Base-by-base conservation (phyloP, 768 basidiomycete genomes). In the Russula sp. region DNA sequence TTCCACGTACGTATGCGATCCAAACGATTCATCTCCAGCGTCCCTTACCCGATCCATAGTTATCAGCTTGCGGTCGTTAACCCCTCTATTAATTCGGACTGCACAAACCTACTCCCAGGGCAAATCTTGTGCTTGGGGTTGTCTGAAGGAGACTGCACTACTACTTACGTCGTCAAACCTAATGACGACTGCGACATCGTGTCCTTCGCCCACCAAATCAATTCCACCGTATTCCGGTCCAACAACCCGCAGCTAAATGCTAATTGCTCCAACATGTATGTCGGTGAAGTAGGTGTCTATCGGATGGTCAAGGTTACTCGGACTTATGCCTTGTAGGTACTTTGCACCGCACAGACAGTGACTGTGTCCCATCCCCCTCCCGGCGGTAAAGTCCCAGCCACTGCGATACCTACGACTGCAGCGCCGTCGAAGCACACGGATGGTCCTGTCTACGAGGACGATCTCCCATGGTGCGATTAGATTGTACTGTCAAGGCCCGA, bases 211-310 rank as follows among this genome's bases (percentile, higher is more conserved):
- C 68, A 74, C 68, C 73, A 76, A 40, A 69, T 88, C 73, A 82
- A 85, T 77, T 60, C 68, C 31, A 82, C 82, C 42, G 77, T 84
- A 5, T 76, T 93, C 35, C 76, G 72, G 70, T 16, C 66, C 62
- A 91, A 91, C 82, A 93, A 93, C 82, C 90, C 88, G 20, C 85
- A 90, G 73, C 78, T 91, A 68, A 66, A 83, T 68, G 2, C 51
- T 0, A 75, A 71, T 0, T 88, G 84, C 73, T 74, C 68, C 67
- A 91, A 91, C 77, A 77, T 92, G 72, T 89, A 90, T 74, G 70
- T 87, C 61, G 88, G 85, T 70, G 86, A 91, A 82, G 89, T 90
- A 55, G 59, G 80, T 76, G 18, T 37, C 35, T 37, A 18, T 32
- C 11, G 8, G 6, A n/a, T 32, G 8, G 18, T 32, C 5, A 22